Evolutionary conservation across 768 basidiomycete species (phyloP).

Genomic region (Pleurotus tuoliensis): DNA sequence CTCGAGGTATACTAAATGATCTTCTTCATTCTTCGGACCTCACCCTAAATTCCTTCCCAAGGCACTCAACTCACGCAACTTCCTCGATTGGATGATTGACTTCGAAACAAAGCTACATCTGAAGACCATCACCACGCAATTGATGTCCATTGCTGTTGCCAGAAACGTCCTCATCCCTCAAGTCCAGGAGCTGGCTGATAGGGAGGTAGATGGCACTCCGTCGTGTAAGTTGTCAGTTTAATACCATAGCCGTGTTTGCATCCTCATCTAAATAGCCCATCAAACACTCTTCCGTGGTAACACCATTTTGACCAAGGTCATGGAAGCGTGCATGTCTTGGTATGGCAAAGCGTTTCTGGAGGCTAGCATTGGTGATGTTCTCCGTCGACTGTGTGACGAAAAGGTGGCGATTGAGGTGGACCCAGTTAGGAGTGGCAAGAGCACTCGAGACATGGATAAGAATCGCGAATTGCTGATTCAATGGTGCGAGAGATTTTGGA

Average conservation of each 20-base stretch:
- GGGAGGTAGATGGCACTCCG: constrained; percentile 67
- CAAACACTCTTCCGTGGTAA: constrained; percentile 74
- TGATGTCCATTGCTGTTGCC: constrained; percentile 71
- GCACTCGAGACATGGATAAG: constrained; percentile 57
- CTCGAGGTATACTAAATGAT: constrained; percentile 41
- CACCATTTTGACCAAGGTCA: constrained; percentile 64
- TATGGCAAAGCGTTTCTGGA: constrained; percentile 82
- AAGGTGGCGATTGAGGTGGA: constrained; percentile 82
- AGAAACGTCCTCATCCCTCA: constrained; percentile 61
- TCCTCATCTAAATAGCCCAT: constrained; percentile 45
- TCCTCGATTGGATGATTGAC: constrained; percentile 72
- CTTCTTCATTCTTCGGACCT: neutral
- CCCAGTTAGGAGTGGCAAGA: constrained; percentile 61
- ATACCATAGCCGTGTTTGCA: neutral
- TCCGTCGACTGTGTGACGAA: constrained; percentile 69
- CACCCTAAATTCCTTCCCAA: constrained; percentile 21
- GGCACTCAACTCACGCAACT: constrained; percentile 56
- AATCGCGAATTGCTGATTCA: constrained; percentile 66
- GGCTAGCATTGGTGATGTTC: constrained; percentile 66
- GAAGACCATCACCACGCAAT: constrained; percentile 54
- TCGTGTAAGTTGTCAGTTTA: constrained; percentile 44
- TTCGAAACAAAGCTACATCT: constrained; percentile 64
- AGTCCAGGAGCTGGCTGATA: constrained; percentile 63
- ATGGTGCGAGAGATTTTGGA: constrained; percentile 83
- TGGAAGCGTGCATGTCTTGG: constrained; percentile 78